Conservation (phyloP, 2,329 filamentous ascomycete genomes). For the Diaporthe vaccinii region DNA sequence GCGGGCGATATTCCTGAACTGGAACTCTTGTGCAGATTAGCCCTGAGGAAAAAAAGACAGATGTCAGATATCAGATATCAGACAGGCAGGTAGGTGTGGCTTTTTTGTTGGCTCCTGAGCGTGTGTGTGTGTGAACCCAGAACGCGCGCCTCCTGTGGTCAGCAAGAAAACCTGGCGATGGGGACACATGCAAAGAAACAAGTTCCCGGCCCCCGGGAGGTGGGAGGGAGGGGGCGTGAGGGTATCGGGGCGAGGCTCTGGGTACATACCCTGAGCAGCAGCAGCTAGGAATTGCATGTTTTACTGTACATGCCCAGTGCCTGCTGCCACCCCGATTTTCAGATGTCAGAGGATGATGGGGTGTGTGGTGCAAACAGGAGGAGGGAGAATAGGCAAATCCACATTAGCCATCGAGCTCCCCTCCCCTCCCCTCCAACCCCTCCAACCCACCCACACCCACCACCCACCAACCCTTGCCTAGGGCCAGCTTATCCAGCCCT, state of each 20-base stretch:
- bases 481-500: conserved; percentile 9
- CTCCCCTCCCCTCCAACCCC: not conserved
- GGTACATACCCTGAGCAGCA: not conserved
- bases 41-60: not conserved
- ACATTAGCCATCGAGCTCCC: not conserved
- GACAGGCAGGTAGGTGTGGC: not conserved
- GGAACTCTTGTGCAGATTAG: conserved; percentile 16
- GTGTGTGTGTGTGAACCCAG: not conserved
- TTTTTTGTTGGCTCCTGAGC: not conserved
- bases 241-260: conserved; percentile 3
- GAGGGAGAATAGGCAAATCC: conserved; percentile 16
- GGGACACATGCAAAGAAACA: conserved; percentile 3
- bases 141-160: not conserved
- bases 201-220: too few relatives aligned
- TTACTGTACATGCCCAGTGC: not conserved
- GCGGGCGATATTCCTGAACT: conserved; percentile 21
- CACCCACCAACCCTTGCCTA: not conserved
- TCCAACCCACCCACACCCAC: not conserved
- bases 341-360: conserved; percentile 31
- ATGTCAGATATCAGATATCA: conserved; percentile 19
- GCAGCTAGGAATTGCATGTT: not conserved
- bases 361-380: too few relatives aligned
- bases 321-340: conserved; percentile 23
- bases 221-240: conserved; percentile 12
- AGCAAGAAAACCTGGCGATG: conserved; percentile 1